Base-by-base conservation (phyloP, 805 yeast species). In the Candida xiaguanensis region DNA sequence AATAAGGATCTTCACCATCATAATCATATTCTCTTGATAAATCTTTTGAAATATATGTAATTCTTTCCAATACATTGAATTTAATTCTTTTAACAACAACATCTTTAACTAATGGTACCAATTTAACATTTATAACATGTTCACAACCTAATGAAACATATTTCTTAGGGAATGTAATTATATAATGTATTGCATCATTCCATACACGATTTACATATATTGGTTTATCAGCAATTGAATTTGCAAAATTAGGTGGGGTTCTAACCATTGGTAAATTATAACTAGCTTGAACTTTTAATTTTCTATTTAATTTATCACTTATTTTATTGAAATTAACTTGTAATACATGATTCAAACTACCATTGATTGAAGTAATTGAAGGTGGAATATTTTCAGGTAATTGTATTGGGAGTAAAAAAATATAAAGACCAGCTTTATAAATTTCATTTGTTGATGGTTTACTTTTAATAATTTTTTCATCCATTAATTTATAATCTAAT, bases 141-240 rank as follows among this genome's bases (percentile, higher is more conserved):
- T 74, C 78, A 9, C 79, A 70, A 2, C 85, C 84, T 34, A 85
- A 59, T 1, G 85, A 69, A 8, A 84, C 77, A 55, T 71, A 85
- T 51, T 85, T 85, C 42, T 72, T 72, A 0, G 90, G 89, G 42
- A 85, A 72, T 0, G 88, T 75, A 12, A 85, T 72, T 46, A 83
- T 83, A 58, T 85, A 85, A 40, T 79, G 78, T 26, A 85, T 59
- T 0, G 87, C 58, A 40, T 83, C 81, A 48, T 79, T 78, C 93
- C 93, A 85, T 1, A 79, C 71, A 45, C 85, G 70, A 54, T 82
- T 83, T 25, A 85, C 87, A 55, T 80, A 84, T 13, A 85, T 75
- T 0, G 95, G 88, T 52, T 83, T 85, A 53, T 84, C 82, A 5
- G 78, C 66, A 6, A 76, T 73, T 3, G 78, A 72, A 25, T 75